Evolutionary conservation across 2,329 filamentous ascomycete genomes (phyloP).

Genomic region (Aspergillus fumigatus): DNA sequence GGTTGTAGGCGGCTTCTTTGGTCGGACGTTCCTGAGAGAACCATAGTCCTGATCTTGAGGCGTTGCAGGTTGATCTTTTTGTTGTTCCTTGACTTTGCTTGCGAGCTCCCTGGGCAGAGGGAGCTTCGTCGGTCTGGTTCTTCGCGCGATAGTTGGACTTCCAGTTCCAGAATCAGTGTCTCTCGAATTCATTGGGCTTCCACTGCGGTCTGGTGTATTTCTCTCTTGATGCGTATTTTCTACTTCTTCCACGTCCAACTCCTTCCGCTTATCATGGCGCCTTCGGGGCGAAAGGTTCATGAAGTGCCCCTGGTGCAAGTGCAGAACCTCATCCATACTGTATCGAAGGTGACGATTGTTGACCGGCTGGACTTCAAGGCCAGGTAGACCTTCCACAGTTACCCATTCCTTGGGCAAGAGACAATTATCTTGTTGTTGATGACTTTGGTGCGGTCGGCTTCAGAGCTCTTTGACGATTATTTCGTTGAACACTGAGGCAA

Average conservation of each 20-base stretch:
- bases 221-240: slow-evolving; percentile 4
- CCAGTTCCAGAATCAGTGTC: slow-evolving; percentile 4
- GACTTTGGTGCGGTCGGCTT: neutral
- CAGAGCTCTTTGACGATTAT: neutral
- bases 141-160: slow-evolving; percentile 12
- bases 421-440: neutral
- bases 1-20: slow-evolving; percentile 4
- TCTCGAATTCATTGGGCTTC: slow-evolving; percentile 5
- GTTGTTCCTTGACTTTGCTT: slow-evolving; percentile 14
- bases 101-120: slow-evolving; percentile 20
- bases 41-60: slow-evolving; percentile 6
- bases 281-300: slow-evolving; percentile 27
- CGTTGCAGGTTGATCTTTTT: slow-evolving; percentile 13
- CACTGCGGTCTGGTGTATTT: neutral
- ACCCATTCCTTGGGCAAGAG: slow-evolving; percentile 9
- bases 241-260: neutral
- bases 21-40: neutral
- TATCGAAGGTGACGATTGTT: slow-evolving; percentile 1
- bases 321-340: slow-evolving; percentile 25
- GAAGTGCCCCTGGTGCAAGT: slow-evolving; percentile 26
- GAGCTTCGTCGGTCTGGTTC: slow-evolving; percentile 24
- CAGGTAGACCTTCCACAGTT: slow-evolving; percentile 11
- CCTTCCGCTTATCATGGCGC: slow-evolving; percentile 8
- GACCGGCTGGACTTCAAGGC: slow-evolving; percentile 12
- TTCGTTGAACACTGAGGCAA: neutral